These are phyloP conservation scores for Aspergillus texensis DNA, from an alignment of 2,329 filamentous ascomycete genomes.

Conservation along the genomic window DNA sequence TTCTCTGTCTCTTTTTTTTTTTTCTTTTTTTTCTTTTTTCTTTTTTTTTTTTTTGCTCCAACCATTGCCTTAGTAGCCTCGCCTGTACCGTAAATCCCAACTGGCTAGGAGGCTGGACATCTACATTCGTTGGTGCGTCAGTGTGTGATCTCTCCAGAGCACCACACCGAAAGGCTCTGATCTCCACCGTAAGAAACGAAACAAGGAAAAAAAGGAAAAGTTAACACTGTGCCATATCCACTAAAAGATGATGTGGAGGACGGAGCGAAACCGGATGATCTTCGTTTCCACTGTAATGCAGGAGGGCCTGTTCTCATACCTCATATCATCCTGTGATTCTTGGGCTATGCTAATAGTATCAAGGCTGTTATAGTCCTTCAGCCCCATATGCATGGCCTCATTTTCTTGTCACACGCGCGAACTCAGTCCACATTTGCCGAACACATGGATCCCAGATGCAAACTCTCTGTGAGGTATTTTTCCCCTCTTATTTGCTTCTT, in stretches of 20 bases:
- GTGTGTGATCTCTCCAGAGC: slow-evolving; percentile 1
- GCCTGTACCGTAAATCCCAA: slow-evolving; percentile 1
- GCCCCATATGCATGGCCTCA: slow-evolving; percentile 11
- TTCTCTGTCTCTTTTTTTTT: background rate
- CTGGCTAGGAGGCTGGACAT: background rate
- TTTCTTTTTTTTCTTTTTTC: background rate
- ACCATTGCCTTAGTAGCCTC: background rate
- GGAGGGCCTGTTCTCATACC: background rate
- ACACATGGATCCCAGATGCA: background rate
- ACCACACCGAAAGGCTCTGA: background rate
- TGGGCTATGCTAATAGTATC: background rate
- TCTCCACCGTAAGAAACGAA: background rate
- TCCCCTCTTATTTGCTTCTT: background rate
- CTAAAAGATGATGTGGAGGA: slow-evolving; percentile 1
- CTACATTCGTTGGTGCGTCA: background rate
- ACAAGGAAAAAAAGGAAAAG: background rate
- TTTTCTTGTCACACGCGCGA: slow-evolving; percentile 5
- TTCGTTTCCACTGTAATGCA: slow-evolving; percentile 9
- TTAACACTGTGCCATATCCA: background rate
- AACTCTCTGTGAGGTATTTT: background rate
- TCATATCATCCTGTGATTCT: background rate
- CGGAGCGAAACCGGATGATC: slow-evolving; percentile 4
- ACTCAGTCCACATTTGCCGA: background rate
- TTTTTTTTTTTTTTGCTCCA: slow-evolving; percentile 1
- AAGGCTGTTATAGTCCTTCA: background rate